Conservation (phyloP, 2,329 filamentous ascomycete genomes). For the Cladophialophora immunda region DNA sequence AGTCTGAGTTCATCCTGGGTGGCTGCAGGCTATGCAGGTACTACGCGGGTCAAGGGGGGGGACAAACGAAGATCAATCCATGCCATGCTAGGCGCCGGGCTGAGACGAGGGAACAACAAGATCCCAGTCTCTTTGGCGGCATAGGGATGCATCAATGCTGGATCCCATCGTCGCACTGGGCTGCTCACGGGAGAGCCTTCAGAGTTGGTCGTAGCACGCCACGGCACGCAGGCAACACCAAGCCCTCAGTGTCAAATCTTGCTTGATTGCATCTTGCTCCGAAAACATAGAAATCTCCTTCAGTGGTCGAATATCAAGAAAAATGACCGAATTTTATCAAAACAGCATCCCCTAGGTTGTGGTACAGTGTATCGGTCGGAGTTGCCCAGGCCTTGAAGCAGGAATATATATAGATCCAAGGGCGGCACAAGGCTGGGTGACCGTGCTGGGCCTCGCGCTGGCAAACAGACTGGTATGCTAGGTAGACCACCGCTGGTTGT, state of each 20-base stretch:
- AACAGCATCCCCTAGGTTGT: slow-evolving; percentile 32
- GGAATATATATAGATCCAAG: slow-evolving; percentile 16
- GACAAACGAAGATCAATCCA: neutral
- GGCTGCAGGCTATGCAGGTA: neutral
- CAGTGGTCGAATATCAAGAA: neutral
- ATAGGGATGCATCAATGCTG: neutral
- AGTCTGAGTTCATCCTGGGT: slow-evolving; percentile 5
- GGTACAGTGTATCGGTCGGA: slow-evolving; percentile 22
- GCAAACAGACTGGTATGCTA: slow-evolving; percentile 23
- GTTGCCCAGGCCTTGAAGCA: slow-evolving; percentile 26
- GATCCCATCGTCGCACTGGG: neutral
- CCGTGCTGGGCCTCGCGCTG: slow-evolving; percentile 20
- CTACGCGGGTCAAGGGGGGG: neutral
- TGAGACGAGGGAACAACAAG: neutral
- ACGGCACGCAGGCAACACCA: neutral
- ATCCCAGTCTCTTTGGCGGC: neutral
- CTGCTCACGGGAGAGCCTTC: neutral
- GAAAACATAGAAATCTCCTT: neutral
- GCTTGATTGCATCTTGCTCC: neutral
- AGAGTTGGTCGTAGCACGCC: neutral
- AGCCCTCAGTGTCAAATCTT: neutral
- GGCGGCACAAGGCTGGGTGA: slow-evolving; percentile 14
- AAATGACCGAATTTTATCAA: slow-evolving; percentile 23
- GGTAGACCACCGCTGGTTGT: slow-evolving; percentile 26
- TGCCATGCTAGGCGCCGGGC: neutral